These are phyloP conservation scores for Tetracladium marchalianum DNA, from an alignment of 495 filamentous ascomycete species.

Conservation along the genomic window DNA sequence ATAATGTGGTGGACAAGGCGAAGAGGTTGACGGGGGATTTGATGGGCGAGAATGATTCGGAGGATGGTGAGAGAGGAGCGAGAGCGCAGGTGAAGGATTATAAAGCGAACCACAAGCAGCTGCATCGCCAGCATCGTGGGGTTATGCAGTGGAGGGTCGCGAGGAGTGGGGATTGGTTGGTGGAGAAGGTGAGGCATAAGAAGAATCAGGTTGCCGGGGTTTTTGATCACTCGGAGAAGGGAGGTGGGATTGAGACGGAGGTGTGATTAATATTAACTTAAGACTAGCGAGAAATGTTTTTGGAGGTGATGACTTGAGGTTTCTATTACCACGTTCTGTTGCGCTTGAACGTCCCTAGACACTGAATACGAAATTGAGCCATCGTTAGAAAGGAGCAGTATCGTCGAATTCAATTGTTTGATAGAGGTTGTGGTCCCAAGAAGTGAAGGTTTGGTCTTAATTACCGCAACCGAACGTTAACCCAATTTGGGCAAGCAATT, in stretches of 20 bases:
- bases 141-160: constrained; percentile 63
- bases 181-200: constrained; percentile 43
- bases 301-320: too few species aligned
- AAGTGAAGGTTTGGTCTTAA: too few species aligned
- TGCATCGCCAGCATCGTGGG: constrained; percentile 54
- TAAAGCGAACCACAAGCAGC: constrained; percentile 44
- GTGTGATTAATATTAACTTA: constrained; percentile 23
- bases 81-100: constrained; percentile 37
- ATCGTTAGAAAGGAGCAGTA: too few species aligned
- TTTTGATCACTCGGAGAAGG: constrained; percentile 46
- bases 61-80: constrained; percentile 31
- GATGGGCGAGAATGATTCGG: constrained; percentile 20
- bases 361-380: too few species aligned
- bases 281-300: too few species aligned
- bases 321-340: too few species aligned
- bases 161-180: constrained; percentile 48
- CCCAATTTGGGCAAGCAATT: too few species aligned
- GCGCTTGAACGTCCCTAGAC: too few species aligned
- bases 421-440: too few species aligned
- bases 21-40: constrained; percentile 17
- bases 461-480: too few species aligned
- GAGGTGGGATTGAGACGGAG: constrained; percentile 52
- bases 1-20: constrained; percentile 13
- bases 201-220: constrained; percentile 41
- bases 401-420: too few species aligned